These are phyloP conservation scores for Russula compacta DNA, from an alignment of 768 basidiomycete genomes.

Conservation along the genomic window DNA sequence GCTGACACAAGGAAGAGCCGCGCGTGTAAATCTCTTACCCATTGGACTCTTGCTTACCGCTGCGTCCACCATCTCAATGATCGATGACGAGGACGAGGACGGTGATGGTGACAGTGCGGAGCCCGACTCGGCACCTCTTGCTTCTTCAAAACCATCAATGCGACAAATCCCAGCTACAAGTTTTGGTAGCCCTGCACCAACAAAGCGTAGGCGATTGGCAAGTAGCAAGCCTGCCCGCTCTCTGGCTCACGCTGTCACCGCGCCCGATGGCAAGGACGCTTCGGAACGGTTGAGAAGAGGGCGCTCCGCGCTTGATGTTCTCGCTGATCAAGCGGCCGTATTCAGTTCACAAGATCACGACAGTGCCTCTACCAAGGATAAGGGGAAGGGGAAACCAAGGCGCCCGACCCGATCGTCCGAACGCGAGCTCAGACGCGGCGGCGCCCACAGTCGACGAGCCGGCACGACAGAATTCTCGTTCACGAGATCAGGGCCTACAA, in stretches of 20 bases:
- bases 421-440: background rate
- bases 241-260: background rate
- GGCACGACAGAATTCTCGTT: background rate
- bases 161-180: conserved; percentile 26
- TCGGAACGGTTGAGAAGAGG: conserved; percentile 4
- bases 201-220: conserved; percentile 30
- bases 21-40: conserved; percentile 34
- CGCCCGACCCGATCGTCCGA: background rate
- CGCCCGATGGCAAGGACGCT: background rate
- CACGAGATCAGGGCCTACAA: background rate
- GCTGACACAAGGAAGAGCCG: conserved; percentile 22
- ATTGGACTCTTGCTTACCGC: conserved; percentile 53
- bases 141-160: conserved; percentile 11
- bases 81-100: conserved; percentile 31
- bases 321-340: conserved; percentile 61
- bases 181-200: conserved; percentile 30
- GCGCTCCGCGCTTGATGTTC: conserved; percentile 49
- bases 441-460: background rate
- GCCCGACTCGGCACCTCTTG: conserved; percentile 17
- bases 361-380: conserved; percentile 7
- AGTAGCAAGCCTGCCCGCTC: conserved; percentile 3
- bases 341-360: conserved; percentile 31
- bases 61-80: conserved; percentile 42
- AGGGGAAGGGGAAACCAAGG: conserved; percentile 15
- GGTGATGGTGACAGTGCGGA: background rate